phyloP scores from a whole-genome alignment of 208 protist species.

The Crithidia thermophila region DNA sequence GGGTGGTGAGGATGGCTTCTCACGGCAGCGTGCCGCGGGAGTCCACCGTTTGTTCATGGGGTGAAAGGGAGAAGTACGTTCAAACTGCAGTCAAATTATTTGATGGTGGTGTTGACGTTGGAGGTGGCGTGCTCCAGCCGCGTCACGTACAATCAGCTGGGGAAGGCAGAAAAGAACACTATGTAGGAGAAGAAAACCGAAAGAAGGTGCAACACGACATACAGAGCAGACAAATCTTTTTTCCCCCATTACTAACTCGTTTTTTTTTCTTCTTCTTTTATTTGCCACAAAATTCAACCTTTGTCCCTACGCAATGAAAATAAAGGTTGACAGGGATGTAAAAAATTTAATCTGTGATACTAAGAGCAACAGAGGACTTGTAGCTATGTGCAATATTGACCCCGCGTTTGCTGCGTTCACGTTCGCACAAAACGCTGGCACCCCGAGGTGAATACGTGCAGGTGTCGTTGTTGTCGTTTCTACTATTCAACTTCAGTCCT shows the following conservation, averaged over 20 bases:
- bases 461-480: slow-evolving; percentile 10
- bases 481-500: slow-evolving; percentile 17
- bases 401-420: not conserved
- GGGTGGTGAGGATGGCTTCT: too few relatives aligned
- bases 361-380: slow-evolving; percentile 6
- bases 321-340: not conserved
- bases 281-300: not conserved
- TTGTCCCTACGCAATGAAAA: not conserved
- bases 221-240: too few relatives aligned
- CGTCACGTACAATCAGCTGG: slow-evolving; percentile 2
- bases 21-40: too few relatives aligned
- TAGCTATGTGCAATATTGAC: not conserved
- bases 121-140: not conserved
- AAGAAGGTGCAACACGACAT: too few relatives aligned
- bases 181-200: too few relatives aligned
- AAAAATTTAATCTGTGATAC: not conserved
- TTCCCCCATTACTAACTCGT: too few relatives aligned
- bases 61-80: too few relatives aligned
- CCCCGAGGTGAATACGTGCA: not conserved
- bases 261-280: slow-evolving; percentile 10
- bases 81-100: too few relatives aligned
- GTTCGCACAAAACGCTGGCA: not conserved
- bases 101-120: not conserved
- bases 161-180: not conserved
- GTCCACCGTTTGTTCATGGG: too few relatives aligned